Evolutionary conservation across 1,284 basidiomycete species (phyloP).

Genomic region (Marasmius fiardii): DNA sequence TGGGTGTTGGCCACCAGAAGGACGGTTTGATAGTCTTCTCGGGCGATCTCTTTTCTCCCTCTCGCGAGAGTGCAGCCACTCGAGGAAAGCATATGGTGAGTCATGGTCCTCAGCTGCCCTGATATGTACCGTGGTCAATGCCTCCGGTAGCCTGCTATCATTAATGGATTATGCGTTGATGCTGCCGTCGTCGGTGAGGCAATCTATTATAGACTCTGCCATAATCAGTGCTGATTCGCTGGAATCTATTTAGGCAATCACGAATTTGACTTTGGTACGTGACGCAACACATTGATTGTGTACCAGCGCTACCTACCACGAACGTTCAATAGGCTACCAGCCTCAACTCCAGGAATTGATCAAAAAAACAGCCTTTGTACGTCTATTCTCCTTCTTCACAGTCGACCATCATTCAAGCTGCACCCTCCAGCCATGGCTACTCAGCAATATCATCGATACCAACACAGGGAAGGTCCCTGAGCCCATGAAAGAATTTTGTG

Average conservation of each 20-base stretch:
- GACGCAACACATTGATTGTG: too few relatives aligned
- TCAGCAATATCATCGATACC: slow-evolving; percentile 52
- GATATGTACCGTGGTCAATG: too few relatives aligned
- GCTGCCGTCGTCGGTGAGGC: neutral
- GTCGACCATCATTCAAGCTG: slow-evolving; percentile 14
- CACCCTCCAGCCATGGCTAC: slow-evolving; percentile 41
- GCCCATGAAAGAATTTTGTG: slow-evolving; percentile 41
- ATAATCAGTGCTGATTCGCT: too few relatives aligned
- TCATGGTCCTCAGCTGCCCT: too few relatives aligned
- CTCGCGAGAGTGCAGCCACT: slow-evolving; percentile 16
- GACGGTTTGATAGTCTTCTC: slow-evolving; percentile 16
- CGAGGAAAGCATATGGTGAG: slow-evolving; percentile 16
- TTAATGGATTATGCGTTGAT: neutral
- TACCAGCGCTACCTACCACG: too few relatives aligned
- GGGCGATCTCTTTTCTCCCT: slow-evolving; percentile 17
- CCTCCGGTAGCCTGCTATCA: neutral
- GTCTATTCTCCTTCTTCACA: slow-evolving; percentile 22
- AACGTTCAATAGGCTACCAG: slow-evolving; percentile 20
- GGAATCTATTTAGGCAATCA: slow-evolving; percentile 46
- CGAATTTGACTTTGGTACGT: slow-evolving; percentile 55
- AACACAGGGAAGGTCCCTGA: slow-evolving; percentile 44
- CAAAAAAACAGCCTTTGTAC: slow-evolving; percentile 50
- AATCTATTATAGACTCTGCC: neutral
- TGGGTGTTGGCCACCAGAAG: neutral
- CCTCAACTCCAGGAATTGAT: neutral